Base-by-base conservation (phyloP, 257 asterid species). In the Dorcoceras hygrometricum region DNA sequence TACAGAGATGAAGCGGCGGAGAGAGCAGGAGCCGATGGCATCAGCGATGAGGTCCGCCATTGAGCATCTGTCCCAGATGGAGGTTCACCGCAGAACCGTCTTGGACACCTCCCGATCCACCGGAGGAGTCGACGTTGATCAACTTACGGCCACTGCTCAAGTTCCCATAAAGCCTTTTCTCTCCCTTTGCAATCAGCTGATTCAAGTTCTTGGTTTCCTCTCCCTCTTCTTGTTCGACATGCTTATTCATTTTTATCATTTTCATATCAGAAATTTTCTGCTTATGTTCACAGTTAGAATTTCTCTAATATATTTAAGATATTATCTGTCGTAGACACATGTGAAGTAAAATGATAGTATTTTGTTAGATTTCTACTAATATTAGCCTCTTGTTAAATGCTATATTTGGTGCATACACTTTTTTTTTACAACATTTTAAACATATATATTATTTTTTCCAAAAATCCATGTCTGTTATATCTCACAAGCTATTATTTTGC, bases 201-300 rank as follows among this genome's bases (percentile, higher is more conserved):
- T 89, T 73, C 96, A 83, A 84, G 86, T 92, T 82, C 96, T 92
- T 50, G 98, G 98, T 56, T 31, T 71, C 70, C 61, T 67, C 70
- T 36, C 32, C 43, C 63, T 58, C 48, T 59, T 26, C 59, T 62
- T 32, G 46, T 24, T 63, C 23, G 25, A 31, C 27, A 4, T 1
- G 11, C n/a, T n/a, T n/a, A n/a, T n/a, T n/a, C n/a, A n/a, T n/a
- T n/a, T n/a, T n/a, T n/a, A n/a, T n/a, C n/a, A n/a, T n/a, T n/a
- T n/a, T n/a, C n/a, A n/a, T n/a, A n/a, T n/a, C n/a, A n/a, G n/a
- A n/a, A n/a, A n/a, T n/a, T n/a, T n/a, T n/a, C n/a, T n/a, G n/a
- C n/a, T n/a, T n/a, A n/a, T n/a, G n/a, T n/a, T n/a, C n/a, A n/a
- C n/a, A n/a, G n/a, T n/a, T n/a, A n/a, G n/a, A n/a, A n/a, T n/a